Evolutionary conservation across 139 green algal genomes (phyloP), one percentile per base, ranked within the genome.

Genomic region (Chlorella sp.): DNA sequence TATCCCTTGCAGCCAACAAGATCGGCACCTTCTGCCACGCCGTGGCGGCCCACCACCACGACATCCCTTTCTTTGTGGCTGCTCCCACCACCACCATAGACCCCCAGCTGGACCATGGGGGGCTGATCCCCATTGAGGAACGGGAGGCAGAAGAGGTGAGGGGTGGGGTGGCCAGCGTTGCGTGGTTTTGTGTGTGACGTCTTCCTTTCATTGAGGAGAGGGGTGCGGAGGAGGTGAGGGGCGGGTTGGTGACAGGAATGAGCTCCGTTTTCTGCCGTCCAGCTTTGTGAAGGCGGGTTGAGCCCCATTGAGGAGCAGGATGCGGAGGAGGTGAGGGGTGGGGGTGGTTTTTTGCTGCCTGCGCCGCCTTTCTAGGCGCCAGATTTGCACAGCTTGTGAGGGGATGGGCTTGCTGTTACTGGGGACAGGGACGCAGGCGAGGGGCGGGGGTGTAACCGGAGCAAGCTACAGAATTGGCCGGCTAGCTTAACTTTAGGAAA

Each of bases 161-260:
- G 64, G 64, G 64, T 71, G 64, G 64, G 11, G 64, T 12, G 64
- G 22, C 16, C 64, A 71, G 64, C 2, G 11, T 9, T 9, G 22
- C 2, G 64, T 14, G 11, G 21, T 71, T 9, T 71, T 26, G 64
- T n/a, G n/a, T n/a, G n/a, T n/a, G n/a, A n/a, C n/a, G n/a, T n/a
- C n/a, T n/a, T n/a, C n/a, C n/a, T n/a, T n/a, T n/a, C 83, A 99
- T 99, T 77, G 98, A 99, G 94, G 92, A 99, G 93, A 92, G 97
- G 0, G 69, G 81, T 0, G 36, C 91, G 14, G 88, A 96, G 90
- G 97, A 99, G 91, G 84, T 88, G 84, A n/a, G 64, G 64, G 11
- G 64, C 7, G 9, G 21, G 64, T n/a, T n/a, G n/a, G n/a, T n/a
- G n/a, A n/a, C n/a, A n/a, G n/a, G n/a, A n/a, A n/a, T n/a, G n/a